Evolutionary conservation across 352 stramenopile genomes (phyloP).

Genomic region (Phytophthora pini): DNA sequence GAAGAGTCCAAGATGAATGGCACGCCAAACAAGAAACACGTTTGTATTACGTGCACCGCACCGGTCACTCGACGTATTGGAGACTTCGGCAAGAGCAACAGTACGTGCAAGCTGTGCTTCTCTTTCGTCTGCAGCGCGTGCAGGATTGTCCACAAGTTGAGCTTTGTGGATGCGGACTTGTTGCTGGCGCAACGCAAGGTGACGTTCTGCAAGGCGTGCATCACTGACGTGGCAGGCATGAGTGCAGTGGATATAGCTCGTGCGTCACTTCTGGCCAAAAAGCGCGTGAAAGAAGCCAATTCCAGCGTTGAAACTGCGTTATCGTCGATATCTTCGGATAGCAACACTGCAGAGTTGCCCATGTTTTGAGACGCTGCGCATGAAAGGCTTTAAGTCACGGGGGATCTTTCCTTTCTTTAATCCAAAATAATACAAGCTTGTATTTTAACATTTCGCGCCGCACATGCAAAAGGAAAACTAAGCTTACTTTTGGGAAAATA

Average conservation of each 20-base stretch:
- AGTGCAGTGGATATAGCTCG: slow-evolving; percentile 1
- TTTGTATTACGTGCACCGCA: slow-evolving; percentile 14
- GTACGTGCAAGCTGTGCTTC: slow-evolving; percentile 19
- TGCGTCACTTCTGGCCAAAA: not conserved
- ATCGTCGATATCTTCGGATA: not conserved
- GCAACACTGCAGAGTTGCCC: slow-evolving; percentile 1
- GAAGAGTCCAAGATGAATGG: slow-evolving; percentile 25
- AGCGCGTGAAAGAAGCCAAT: slow-evolving; percentile 1
- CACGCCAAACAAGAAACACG: slow-evolving; percentile 19
- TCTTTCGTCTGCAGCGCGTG: slow-evolving; percentile 14
- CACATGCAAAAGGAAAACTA: too few species aligned
- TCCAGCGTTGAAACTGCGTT: slow-evolving; percentile 10
- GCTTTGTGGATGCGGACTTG: slow-evolving; percentile 6
- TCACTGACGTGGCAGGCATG: slow-evolving; percentile 6
- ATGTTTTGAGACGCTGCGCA: too few species aligned
- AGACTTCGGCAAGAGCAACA: slow-evolving; percentile 26
- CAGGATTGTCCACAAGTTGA: slow-evolving; percentile 15
- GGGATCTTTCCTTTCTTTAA: too few species aligned
- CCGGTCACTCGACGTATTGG: slow-evolving; percentile 12
- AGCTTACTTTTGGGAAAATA: too few species aligned
- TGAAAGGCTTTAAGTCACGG: too few species aligned
- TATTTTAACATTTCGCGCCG: too few species aligned
- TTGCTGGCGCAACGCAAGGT: slow-evolving; percentile 11
- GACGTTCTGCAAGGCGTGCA: slow-evolving; percentile 11
- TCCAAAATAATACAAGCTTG: too few species aligned